These are phyloP conservation scores for Debaryomyces maramus DNA, from an alignment of 805 yeast species.

Conservation along the genomic window DNA sequence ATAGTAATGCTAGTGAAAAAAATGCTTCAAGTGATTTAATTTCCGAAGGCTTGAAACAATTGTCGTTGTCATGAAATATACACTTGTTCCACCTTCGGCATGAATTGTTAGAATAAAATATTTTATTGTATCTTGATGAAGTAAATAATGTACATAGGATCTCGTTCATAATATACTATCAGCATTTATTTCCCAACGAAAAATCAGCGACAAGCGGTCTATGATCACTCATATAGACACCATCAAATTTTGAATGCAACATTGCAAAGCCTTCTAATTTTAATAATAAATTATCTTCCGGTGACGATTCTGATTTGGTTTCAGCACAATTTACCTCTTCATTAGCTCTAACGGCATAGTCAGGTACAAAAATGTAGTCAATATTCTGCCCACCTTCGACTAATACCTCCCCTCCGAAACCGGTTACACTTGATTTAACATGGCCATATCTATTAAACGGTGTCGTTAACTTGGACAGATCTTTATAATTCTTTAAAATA, in stretches of 20 bases:
- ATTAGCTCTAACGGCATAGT: conserved; percentile 16
- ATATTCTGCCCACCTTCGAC: conserved; percentile 31
- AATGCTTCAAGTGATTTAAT: too few relatives aligned
- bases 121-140: too few relatives aligned
- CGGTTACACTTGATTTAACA: conserved; percentile 29
- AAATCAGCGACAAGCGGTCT: conserved; percentile 36
- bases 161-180: too few relatives aligned
- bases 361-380: conserved; percentile 48
- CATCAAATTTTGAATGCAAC: conserved; percentile 33
- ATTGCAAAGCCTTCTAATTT: conserved; percentile 31
- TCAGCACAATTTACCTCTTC: neutral
- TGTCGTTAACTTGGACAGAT: conserved; percentile 32
- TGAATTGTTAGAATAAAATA: too few relatives aligned
- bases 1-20: too few relatives aligned
- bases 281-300: conserved; percentile 12
- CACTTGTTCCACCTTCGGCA: too few relatives aligned
- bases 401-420: conserved; percentile 46
- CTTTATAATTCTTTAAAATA: conserved; percentile 35
- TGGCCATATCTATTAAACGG: conserved; percentile 40
- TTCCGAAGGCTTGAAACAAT: too few relatives aligned
- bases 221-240: conserved; percentile 40
- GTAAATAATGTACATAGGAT: too few relatives aligned
- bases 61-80: too few relatives aligned
- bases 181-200: neutral
- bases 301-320: conserved; percentile 9